phyloP scores from a whole-genome alignment of 2,329 filamentous ascomycete genomes.

The Aspergillus amoenus region DNA sequence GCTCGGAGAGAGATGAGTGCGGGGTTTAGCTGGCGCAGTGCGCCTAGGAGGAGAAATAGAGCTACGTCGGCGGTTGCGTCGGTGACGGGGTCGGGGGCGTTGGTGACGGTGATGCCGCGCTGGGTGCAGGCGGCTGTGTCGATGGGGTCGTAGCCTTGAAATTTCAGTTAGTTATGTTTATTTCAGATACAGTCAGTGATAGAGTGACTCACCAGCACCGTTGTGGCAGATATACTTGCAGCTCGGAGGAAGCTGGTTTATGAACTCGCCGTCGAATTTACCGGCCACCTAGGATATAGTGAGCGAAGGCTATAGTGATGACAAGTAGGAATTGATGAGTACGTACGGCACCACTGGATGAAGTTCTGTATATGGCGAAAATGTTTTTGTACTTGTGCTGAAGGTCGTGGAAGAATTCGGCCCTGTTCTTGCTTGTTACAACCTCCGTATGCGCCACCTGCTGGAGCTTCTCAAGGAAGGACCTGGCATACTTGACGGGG shows the following conservation, averaged over 20 bases:
- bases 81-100: neutral
- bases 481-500: slow-evolving; percentile 1
- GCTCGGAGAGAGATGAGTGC: neutral
- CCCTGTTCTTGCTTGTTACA: neutral
- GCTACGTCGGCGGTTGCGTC: neutral
- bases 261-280: slow-evolving; percentile 2
- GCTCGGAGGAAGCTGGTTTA: neutral
- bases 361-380: slow-evolving; percentile 1
- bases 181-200: neutral
- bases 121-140: neutral
- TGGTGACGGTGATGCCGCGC: neutral
- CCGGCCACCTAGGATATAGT: neutral
- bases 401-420: neutral
- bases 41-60: neutral
- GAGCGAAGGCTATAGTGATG: neutral
- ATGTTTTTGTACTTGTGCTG: neutral
- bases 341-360: slow-evolving; percentile 1
- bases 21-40: neutral
- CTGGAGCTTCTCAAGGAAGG: neutral
- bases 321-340: neutral
- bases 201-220: slow-evolving; percentile 60
- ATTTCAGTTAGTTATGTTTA: neutral
- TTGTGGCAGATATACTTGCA: slow-evolving; percentile 12
- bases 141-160: neutral
- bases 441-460: neutral